These are phyloP conservation scores for Triticum dicoccoides DNA, from an alignment of 176 grass and related monocot species.

Conservation along the genomic window DNA sequence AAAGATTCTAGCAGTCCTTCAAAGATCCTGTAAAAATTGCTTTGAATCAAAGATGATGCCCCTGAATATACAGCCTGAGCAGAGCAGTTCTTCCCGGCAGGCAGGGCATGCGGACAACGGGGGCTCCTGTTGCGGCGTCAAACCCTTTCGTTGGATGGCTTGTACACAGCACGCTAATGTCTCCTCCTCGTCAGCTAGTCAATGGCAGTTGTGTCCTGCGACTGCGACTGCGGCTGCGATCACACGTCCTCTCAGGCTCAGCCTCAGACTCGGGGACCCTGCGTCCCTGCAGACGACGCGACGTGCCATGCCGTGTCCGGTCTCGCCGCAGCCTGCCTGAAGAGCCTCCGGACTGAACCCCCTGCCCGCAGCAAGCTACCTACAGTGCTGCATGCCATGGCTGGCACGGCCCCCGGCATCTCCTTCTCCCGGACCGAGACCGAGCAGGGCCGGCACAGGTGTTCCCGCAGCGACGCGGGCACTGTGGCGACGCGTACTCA, in stretches of 20 bases:
- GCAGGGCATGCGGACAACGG: neutral
- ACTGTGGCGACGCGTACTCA: neutral
- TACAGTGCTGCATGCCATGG: no score
- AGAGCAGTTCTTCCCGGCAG: neutral
- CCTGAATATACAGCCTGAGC: no score
- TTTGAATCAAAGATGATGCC: no score
- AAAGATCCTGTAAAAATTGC: no score
- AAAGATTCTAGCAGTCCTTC: no score
- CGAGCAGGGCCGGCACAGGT: neutral
- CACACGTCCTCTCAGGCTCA: slow-evolving; percentile 11
- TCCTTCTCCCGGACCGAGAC: neutral
- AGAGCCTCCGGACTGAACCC: no score
- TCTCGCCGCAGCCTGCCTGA: no score
- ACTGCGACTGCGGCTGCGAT: neutral
- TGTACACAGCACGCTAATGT: neutral
- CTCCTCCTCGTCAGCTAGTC: slow-evolving; percentile 4
- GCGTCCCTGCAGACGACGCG: no score
- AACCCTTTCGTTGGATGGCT: neutral
- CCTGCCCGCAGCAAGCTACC: no score
- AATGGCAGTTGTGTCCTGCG: slow-evolving; percentile 14
- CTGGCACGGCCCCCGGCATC: neutral
- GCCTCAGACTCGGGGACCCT: no score
- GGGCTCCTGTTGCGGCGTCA: neutral
- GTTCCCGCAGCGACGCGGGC: neutral
- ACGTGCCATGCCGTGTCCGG: no score